These are phyloP conservation scores for Pisolithus orientalis DNA, from an alignment of 768 basidiomycete species.

Conservation along the genomic window DNA sequence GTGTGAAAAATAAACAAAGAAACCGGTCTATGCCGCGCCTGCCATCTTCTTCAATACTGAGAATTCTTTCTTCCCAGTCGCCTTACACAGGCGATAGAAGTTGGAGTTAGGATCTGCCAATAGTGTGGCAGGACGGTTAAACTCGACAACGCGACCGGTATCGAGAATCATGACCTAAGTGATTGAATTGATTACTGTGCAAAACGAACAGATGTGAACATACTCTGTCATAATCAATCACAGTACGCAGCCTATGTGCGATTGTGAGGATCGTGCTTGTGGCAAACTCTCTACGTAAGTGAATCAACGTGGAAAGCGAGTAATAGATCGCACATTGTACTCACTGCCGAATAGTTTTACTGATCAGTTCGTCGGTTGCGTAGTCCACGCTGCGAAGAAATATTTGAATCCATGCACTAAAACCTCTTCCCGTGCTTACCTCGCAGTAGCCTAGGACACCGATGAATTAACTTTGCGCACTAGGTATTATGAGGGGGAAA, in stretches of 20 bases:
- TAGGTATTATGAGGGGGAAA: not conserved
- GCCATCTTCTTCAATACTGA: constrained; percentile 64
- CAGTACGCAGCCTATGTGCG: constrained; percentile 71
- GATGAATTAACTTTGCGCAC: constrained; percentile 1
- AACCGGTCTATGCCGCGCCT: constrained; percentile 15
- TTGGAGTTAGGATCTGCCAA: constrained; percentile 51
- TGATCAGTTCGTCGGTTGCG: constrained; percentile 83
- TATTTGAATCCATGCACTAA: not conserved
- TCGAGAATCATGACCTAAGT: constrained; percentile 70
- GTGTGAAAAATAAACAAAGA: not conserved
- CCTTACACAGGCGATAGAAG: constrained; percentile 66
- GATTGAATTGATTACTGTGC: constrained; percentile 1
- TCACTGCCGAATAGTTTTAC: constrained; percentile 75
- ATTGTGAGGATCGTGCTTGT: constrained; percentile 80
- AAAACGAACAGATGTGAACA: constrained; percentile 21
- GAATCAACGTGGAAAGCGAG: not conserved
- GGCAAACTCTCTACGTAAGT: constrained; percentile 55
- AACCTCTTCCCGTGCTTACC: constrained; percentile 28
- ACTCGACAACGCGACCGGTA: constrained; percentile 73
- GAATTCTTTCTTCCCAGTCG: constrained; percentile 69
- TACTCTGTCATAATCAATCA: constrained; percentile 81
- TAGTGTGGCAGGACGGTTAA: constrained; percentile 56
- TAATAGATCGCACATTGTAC: constrained; percentile 15
- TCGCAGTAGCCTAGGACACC: constrained; percentile 54
- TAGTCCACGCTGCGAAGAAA: constrained; percentile 56